Base-by-base conservation (phyloP, 108 stramenopile genomes). In the Chaetoceros tenuissimus region DNA sequence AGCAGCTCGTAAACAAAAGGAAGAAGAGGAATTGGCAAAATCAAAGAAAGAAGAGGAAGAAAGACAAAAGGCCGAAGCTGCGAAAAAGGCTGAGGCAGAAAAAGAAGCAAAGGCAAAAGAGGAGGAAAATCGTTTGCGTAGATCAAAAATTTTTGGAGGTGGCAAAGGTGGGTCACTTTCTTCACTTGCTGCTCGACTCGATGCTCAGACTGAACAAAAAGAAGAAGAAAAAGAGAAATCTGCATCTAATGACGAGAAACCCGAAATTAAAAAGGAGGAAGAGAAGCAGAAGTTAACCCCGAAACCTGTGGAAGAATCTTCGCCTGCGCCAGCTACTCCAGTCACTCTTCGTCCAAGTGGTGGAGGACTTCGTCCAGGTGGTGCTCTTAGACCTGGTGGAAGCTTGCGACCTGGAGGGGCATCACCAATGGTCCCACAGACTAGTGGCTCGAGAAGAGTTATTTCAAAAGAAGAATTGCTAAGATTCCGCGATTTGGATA, bases 401-500 rank as follows among this genome's bases (percentile, higher is more conserved):
- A 24, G 50, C 25, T 25, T 51, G 18, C 50, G 50, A 51, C 50
- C 50, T 25, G 50, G 24, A 25, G 24, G 17, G 3, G 7, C n/a
- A 5, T 22, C 48, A 17, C n/a, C 48, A 17, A 44, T 17, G 17
- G 24, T 3, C 23, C 22, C 3, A 20, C 22, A 51, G 24, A 25
- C 17, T 24, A 25, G 50, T 51, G 50, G 50, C 22, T 24, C 1
- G 2, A 20, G 50, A 23, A 3, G 25, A 25, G 50, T 51, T 2
- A 24, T 25, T 3, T 24, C 50, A 3, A 51, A 51, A 23, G 50
- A 51, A 24, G 50, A 51, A 51, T 25, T 51, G 13, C 50, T 51
- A 2, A 75, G 68, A 48, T 59, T 71, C 25, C 63, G 62, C 48
- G 46, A 46, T 2, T 34, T 68, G 3, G 74, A 65, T 20, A 53